Evolutionary conservation across 2,329 filamentous ascomycete species (phyloP).

Genomic region (Colletotrichum salicis): DNA sequence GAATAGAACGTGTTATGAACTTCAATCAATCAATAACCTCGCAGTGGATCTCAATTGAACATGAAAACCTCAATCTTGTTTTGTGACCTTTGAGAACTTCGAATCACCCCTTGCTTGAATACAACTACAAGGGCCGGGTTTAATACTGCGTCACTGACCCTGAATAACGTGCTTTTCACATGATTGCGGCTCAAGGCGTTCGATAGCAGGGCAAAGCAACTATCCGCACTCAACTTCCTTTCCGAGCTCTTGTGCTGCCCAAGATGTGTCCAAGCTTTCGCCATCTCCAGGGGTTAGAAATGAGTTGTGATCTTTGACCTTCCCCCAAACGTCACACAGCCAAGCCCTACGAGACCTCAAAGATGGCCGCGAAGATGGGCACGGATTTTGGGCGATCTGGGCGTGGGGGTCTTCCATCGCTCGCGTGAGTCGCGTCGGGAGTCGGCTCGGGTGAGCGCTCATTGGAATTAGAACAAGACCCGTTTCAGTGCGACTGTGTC

Average conservation of each 20-base stretch:
- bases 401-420: constrained; percentile 3
- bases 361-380: not conserved
- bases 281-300: not conserved
- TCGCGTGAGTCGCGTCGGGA: not conserved
- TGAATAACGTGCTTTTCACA: no score
- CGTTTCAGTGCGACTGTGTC: constrained; percentile 7
- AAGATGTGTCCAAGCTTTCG: not conserved
- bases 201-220: no score
- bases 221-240: not conserved
- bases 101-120: no score
- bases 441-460: not conserved
- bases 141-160: no score
- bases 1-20: not conserved
- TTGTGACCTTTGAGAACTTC: no score
- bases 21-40: no score
- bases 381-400: not conserved
- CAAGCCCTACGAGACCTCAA: constrained; percentile 2
- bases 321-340: not conserved
- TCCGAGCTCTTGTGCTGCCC: not conserved
- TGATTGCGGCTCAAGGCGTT: no score
- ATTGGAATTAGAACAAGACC: not conserved
- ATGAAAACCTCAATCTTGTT: no score
- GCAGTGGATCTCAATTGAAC: no score
- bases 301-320: not conserved
- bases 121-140: no score